Evolutionary conservation across 768 basidiomycete species (phyloP), one percentile per base, ranked within the genome.

Genomic region (Asterophora lycoperdoides): DNA sequence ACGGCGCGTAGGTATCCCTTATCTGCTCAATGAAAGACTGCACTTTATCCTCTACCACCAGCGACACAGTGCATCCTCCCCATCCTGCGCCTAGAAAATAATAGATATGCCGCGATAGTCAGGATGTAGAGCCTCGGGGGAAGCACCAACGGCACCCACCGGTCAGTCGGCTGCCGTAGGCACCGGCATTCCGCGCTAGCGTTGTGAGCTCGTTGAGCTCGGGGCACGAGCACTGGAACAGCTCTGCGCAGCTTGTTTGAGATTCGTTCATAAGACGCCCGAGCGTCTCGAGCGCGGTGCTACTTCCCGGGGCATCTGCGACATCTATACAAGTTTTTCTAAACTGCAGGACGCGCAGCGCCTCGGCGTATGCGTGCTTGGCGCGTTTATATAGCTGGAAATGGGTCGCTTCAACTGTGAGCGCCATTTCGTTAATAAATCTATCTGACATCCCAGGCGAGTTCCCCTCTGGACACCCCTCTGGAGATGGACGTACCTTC

Each of bases 1-100:
- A 92, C n/a, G 84, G 78, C 14, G 61, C 65, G 61, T 91, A 93
- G 4, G 65, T 68, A n/a, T 68, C 67, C 59, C 72, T 77, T 14
- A 93, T 68, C 54, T 73, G 72, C 23, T 23, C 23, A n/a, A 92
- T 83, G 63, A 94, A 93, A 7, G 58, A 52, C 0, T 77, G 73
- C 2, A 88, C 86, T 37, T 78, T 58, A 15, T 69, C 64, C 59
- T 86, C 84, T 6, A 79, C 75, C 13, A 93, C 84, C 15, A 93
- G 76, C 6, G 88, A 90, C 17, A 93, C 85, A 0, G 86, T 87
- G 59, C 90, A 93, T 5, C 92, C 92, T 32, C 93, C 93, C 91
- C 91, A 95, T 3, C 90, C 91, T 0, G 91, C 91, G 23, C 89
- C 87, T 88, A 52, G 18, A 2, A 8, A n/a, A 40, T 23, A 39